Evolutionary conservation across 768 basidiomycete genomes (phyloP).

Genomic region (Termitomyces sp.): DNA sequence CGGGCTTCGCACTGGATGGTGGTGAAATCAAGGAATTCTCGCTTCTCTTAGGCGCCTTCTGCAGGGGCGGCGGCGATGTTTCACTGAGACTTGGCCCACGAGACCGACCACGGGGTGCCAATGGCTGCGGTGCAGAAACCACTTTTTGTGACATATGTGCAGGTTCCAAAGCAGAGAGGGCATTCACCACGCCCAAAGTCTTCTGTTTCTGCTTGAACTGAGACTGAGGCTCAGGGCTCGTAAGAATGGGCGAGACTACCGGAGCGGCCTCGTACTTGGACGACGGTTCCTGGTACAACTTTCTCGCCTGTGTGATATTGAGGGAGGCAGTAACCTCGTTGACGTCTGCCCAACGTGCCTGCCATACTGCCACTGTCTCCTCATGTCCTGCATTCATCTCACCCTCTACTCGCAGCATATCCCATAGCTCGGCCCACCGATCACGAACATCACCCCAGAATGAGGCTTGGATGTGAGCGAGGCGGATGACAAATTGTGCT

Average conservation of each 20-base stretch:
- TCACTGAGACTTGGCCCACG: constrained; percentile 20
- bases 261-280: constrained; percentile 4
- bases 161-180: constrained; percentile 24
- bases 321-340: constrained; percentile 39
- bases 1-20: constrained; percentile 3
- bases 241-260: constrained; percentile 1
- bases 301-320: constrained; percentile 22
- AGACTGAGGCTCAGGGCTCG: constrained; percentile 13
- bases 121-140: constrained; percentile 23
- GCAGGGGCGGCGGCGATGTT: constrained; percentile 5
- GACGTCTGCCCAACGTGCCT: constrained; percentile 61
- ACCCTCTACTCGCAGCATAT: constrained; percentile 67
- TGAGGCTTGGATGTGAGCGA: constrained; percentile 50
- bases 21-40: constrained; percentile 4
- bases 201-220: constrained; percentile 3
- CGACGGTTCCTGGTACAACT: constrained; percentile 19
- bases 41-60: constrained; percentile 12
- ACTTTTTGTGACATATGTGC: constrained; percentile 12
- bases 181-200: constrained; percentile 9
- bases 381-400: constrained; percentile 59
- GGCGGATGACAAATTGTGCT: constrained; percentile 39
- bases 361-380: constrained; percentile 73
- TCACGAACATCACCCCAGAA: constrained; percentile 59
- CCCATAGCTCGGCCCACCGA: constrained; percentile 80
- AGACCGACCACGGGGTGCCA: constrained; percentile 18